Conservation (phyloP, 306 rosid genomes). For the Parietaria judaica region DNA sequence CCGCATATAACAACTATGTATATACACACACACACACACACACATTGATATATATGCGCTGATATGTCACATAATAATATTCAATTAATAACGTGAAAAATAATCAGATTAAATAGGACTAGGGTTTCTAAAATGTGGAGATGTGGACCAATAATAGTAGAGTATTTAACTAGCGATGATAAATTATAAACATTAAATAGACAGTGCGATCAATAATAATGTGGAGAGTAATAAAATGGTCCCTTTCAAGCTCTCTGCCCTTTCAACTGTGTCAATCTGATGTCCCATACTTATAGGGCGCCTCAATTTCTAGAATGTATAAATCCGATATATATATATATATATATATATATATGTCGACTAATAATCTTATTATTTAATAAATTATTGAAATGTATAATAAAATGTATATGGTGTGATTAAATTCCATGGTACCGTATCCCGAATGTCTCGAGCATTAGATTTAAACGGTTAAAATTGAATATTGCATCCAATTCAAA, state of each 20-base stretch:
- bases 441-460: too few relatives aligned
- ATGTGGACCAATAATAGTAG: too few relatives aligned
- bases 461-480: too few relatives aligned
- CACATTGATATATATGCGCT: neutral
- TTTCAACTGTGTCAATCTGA: neutral
- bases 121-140: too few relatives aligned
- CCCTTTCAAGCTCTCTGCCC: constrained; percentile 2
- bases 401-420: neutral
- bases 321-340: neutral
- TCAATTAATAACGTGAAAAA: too few relatives aligned
- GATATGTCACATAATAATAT: too few relatives aligned
- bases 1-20: too few relatives aligned
- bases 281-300: constrained; percentile 12
- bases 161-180: too few relatives aligned
- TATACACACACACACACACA: neutral
- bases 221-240: neutral
- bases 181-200: too few relatives aligned
- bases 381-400: neutral
- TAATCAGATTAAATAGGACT: too few relatives aligned
- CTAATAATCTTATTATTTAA: neutral
- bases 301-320: neutral
- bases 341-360: neutral
- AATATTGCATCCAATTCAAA: too few relatives aligned
- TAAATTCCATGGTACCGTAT: neutral
- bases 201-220: neutral